Percentiles rank a stretch among this genome's conserved stretches.
phyloP scores from a whole-genome alignment of 495 filamentous ascomycete species.

The Podospora bellae-mahoneyi region DNA sequence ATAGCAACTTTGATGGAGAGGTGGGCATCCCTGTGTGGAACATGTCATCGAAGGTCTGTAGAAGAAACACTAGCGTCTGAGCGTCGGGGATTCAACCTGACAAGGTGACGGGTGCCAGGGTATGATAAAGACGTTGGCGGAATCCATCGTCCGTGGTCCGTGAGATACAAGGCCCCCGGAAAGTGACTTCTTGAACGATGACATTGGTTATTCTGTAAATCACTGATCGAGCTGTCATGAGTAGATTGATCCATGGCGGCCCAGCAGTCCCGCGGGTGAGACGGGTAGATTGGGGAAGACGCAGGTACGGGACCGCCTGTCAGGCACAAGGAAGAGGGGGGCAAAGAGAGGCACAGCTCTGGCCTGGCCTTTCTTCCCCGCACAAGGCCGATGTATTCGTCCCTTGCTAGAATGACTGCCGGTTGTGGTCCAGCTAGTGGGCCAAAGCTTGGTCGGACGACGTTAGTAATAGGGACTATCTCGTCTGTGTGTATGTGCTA shows the following conservation, averaged over 20 bases:
- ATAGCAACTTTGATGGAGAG: constrained; percentile 1
- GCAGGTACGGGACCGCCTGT: constrained; percentile 23
- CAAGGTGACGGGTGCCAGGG: constrained; percentile 17
- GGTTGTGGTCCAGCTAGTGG: constrained; percentile 9
- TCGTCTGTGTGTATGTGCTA: neutral
- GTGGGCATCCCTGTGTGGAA: constrained; percentile 34
- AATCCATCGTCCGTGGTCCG: neutral
- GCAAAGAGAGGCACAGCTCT: neutral
- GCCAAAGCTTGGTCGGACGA: constrained; percentile 8
- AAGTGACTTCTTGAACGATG: neutral
- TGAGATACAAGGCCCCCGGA: neutral
- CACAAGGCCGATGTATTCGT: neutral
- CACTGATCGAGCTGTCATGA: constrained; percentile 10
- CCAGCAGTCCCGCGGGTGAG: neutral
- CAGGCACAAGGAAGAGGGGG: constrained; percentile 9
- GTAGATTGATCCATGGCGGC: neutral
- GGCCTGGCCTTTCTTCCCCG: constrained; percentile 6
- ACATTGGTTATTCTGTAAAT: neutral
- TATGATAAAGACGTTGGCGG: neutral
- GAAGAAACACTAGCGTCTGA: constrained; percentile 35
- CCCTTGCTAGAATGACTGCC: constrained; percentile 8
- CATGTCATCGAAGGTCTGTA: constrained; percentile 39
- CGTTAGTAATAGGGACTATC: neutral
- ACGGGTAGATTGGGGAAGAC: constrained; percentile 4
- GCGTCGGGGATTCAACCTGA: constrained; percentile 20